Evolutionary conservation across 495 filamentous ascomycete species (phyloP), one percentile per base, ranked within the genome.

Genomic region (Penicillium herquei): DNA sequence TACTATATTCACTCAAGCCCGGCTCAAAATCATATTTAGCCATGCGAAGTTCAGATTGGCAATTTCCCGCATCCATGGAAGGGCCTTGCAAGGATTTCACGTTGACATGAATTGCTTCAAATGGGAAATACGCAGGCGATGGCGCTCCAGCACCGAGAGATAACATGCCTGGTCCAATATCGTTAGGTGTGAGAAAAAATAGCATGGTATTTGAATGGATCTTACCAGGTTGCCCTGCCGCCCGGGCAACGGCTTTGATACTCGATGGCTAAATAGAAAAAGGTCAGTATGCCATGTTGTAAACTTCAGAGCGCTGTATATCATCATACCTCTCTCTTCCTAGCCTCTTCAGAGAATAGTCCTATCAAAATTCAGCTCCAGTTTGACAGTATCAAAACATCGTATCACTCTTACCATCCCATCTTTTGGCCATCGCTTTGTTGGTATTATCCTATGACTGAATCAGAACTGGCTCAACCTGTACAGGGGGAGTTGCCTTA

Each of bases 111-210:
- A 56, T 45, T 9, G 32, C 39, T 2, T 59, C 37, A 37, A 59
- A 59, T n/a, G 57, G 57, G 14, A 55, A 51, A 18, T 54, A 59
- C 1, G 31, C 33, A 12, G 52, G 17, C 3, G 57, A 59, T 3
- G 57, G 57, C 7, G 48, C 40, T 1, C 57, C 57, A 30, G 46
- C 39, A 7, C 57, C 57, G 4, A 59, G 52, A 0, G 57, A 59
- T 5, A 54, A 18, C 12, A 59, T 51, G 14, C 39, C 57, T 55
- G 9, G 31, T 42, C 8, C 14, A 39, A 12, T 39, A n/a, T 39
- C 7, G 14, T 12, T 39, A 6, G 1, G 4, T 13, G 0, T 44
- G 1, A 30, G 42, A 7, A 1, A 26, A 44, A 7, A 13, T 2
- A 2, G 11, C 14, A 39, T 6, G 35, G 35, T 9, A 39, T 39